Evolutionary conservation across 2,329 filamentous ascomycete genomes (phyloP).

Genomic region (Colletotrichum godetiae): DNA sequence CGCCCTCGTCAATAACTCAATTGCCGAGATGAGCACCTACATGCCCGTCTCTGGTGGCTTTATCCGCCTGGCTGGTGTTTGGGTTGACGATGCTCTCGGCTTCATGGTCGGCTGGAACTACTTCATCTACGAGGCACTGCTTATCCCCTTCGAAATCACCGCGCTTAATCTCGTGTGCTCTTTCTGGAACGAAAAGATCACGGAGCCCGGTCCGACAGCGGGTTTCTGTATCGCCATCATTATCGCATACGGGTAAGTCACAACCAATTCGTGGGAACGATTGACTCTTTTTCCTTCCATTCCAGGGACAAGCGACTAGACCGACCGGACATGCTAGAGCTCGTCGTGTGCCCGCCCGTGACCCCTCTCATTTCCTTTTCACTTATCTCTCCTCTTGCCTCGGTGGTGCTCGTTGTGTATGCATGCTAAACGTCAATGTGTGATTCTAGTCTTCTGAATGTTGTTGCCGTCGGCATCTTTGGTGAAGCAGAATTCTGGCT

Average conservation of each 20-base stretch:
- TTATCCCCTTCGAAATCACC: constrained; percentile 47
- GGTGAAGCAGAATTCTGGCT: constrained; percentile 70
- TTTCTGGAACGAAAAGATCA: constrained; percentile 39
- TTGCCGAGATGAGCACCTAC: constrained; percentile 48
- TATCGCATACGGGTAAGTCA: constrained; percentile 33
- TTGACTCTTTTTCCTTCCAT: constrained; percentile 13
- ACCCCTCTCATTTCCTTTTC: not conserved
- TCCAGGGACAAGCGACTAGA: constrained; percentile 21
- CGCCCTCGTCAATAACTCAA: constrained; percentile 53
- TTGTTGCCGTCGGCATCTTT: constrained; percentile 48
- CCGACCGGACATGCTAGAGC: constrained; percentile 13
- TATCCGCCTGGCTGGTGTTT: constrained; percentile 43
- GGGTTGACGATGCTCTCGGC: constrained; percentile 66
- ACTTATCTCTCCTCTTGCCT: not conserved
- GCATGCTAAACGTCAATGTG: constrained; percentile 32
- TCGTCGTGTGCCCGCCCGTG: constrained; percentile 21
- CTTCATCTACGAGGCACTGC: constrained; percentile 63
- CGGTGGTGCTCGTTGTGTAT: constrained; percentile 13
- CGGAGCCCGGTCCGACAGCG: constrained; percentile 34
- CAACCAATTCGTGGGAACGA: not conserved
- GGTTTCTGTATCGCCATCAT: constrained; percentile 39
- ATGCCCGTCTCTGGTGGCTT: constrained; percentile 36
- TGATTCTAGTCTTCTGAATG: constrained; percentile 37
- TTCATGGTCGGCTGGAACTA: constrained; percentile 70
- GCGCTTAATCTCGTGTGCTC: constrained; percentile 39